Evolutionary conservation across 345 rosid genomes (phyloP).

Genomic region (Gynandropsis gynandra): DNA sequence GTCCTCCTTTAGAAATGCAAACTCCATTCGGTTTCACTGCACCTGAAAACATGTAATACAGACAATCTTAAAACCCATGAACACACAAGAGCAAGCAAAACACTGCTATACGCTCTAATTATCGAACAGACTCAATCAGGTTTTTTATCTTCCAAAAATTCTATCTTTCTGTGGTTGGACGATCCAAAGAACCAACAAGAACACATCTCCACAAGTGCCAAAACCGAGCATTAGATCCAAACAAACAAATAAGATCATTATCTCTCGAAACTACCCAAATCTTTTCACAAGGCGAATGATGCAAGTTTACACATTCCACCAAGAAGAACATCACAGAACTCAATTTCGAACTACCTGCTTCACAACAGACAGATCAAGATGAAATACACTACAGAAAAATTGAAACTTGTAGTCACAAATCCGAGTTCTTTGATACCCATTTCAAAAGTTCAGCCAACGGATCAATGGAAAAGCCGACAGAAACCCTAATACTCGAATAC

Average conservation of each 20-base stretch:
- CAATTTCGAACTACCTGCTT: slow-evolving; percentile 3
- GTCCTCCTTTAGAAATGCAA: slow-evolving; percentile 80
- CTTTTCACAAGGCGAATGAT: background rate
- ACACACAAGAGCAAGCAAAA: no score
- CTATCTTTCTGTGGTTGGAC: background rate
- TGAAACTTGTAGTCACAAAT: slow-evolving; percentile 2
- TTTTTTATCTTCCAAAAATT: background rate
- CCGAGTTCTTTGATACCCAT: background rate
- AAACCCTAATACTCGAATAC: slow-evolving; percentile 4
- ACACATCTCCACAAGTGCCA: background rate
- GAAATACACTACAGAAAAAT: background rate
- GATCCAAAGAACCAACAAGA: background rate
- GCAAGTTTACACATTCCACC: background rate
- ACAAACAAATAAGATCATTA: no score
- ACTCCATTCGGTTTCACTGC: slow-evolving; percentile 44
- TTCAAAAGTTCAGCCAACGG: background rate
- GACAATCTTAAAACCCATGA: no score
- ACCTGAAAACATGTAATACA: slow-evolving; percentile 27
- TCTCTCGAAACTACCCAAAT: background rate
- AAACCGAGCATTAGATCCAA: no score
- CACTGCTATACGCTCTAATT: background rate
- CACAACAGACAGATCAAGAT: slow-evolving; percentile 9
- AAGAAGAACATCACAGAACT: slow-evolving; percentile 9
- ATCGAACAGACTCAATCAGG: background rate
- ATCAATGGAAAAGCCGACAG: background rate